Conservation (phyloP, 2,329 filamentous ascomycete genomes). For the Neonectria ditissima region DNA sequence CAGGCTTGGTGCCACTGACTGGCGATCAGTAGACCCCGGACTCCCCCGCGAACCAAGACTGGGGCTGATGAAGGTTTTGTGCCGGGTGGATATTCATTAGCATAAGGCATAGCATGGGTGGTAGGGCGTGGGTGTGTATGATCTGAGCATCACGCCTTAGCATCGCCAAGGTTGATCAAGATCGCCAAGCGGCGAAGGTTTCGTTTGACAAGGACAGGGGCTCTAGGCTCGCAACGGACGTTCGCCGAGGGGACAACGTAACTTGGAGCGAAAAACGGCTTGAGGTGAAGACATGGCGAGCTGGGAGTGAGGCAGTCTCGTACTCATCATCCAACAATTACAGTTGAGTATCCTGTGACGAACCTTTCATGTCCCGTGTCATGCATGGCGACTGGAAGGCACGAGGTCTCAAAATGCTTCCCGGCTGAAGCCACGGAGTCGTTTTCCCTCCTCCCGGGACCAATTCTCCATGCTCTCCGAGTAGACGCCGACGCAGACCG, state of each 20-base stretch:
- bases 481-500: not conserved
- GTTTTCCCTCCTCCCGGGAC: not conserved
- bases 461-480: not conserved
- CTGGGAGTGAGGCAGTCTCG: not conserved
- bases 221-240: not conserved
- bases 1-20: too few relatives aligned
- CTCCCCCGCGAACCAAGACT: not conserved
- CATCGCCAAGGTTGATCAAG: conserved; percentile 1
- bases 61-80: not conserved
- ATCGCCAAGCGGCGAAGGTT: not conserved
- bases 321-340: too few relatives aligned
- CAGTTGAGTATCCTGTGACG: not conserved
- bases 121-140: not conserved
- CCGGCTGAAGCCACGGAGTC: not conserved
- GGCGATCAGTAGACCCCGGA: not conserved
- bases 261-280: not conserved
- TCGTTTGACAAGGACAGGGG: not conserved
- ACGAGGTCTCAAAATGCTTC: not conserved
- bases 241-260: not conserved
- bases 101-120: not conserved
- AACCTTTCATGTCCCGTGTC: not conserved
- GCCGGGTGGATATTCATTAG: not conserved
- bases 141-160: not conserved
- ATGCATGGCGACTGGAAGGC: not conserved
- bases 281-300: not conserved